Base-by-base conservation (phyloP, 495 filamentous ascomycete genomes). In the Neurospora discreta region DNA sequence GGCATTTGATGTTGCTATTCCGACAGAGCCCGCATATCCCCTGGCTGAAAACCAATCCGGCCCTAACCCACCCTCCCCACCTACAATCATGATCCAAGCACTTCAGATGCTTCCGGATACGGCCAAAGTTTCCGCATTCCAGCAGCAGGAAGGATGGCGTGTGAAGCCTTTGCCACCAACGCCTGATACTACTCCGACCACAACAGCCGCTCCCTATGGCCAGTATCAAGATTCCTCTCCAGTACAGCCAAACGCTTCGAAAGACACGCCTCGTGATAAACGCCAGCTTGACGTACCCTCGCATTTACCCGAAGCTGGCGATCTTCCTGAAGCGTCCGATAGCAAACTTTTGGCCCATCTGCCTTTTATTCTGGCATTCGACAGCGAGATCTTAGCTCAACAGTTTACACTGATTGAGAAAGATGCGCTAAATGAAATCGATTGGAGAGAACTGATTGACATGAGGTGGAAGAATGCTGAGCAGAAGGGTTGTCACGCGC, bases 381-480 rank as follows among this genome's bases (percentile, higher is more conserved):
- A 96, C 79, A 95, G 94, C 13, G 91, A 94, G 70, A 83, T 92
- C 26, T 85, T 99, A 44, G 95, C 96, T 8, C 92, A 98, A 80
- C 96, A 98, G 79, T 90, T 98, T 75, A 98, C 94, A 0, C 83
- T 99, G 52, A 92, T 99, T 70, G 96, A 99, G 80, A 96, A 96
- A 82, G 94, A 97, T 76, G 96, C 96, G 0, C 82, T 99, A 67
- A 93, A 94, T 74, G 96, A 98, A 77, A 91, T 99, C 69, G 94
- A 98, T 81, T 99, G 96, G 96, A 93, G 91, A 77, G 96, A 99
- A 77, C 85, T 99, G 67, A 93, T 99, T 69, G 93, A 98, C 39
- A 91, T 99, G 87, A 89, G 88, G 71, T 98, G 94, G 94, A 92
- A 88, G 70, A 89, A 92, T 69, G 87, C 89, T 18, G 85, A 89